These are phyloP conservation scores for Ophiostoma angusticollis DNA, from an alignment of 2,329 filamentous ascomycete species.

Conservation along the genomic window DNA sequence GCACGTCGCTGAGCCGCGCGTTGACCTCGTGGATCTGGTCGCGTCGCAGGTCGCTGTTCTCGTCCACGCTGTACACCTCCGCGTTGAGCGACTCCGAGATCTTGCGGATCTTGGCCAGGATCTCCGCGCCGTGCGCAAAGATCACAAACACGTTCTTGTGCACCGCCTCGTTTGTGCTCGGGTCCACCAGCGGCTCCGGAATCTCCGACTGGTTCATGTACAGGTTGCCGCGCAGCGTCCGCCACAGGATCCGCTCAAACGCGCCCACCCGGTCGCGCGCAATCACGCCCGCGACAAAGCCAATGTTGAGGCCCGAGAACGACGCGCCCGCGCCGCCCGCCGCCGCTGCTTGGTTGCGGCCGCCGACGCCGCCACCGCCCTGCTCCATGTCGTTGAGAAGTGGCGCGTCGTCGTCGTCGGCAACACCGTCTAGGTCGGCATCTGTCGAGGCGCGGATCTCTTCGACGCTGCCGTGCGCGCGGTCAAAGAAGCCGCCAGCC, in stretches of 20 bases:
- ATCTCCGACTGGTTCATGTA: conserved; percentile 99
- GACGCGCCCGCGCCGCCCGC: conserved; percentile 53
- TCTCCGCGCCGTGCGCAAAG: conserved; percentile 96
- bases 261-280: conserved; percentile 82
- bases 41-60: conserved; percentile 87
- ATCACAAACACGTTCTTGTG: conserved; percentile 99
- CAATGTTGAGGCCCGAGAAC: conserved; percentile 97
- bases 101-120: conserved; percentile 96
- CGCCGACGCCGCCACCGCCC: conserved; percentile 7
- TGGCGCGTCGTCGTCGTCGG: conserved; percentile 86
- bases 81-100: conserved; percentile 96
- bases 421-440: conserved; percentile 18
- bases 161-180: conserved; percentile 79
- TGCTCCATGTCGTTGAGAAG: conserved; percentile 89
- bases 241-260: conserved; percentile 96
- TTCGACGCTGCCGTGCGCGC: conserved; percentile 90
- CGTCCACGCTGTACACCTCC: conserved; percentile 91
- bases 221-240: conserved; percentile 89
- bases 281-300: conserved; percentile 94
- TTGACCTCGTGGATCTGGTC: conserved; percentile 98
- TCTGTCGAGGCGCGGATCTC: conserved; percentile 87
- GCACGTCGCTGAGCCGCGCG: conserved; percentile 76
- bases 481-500: conserved; percentile 93
- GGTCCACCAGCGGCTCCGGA: conserved; percentile 81
- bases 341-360: too few relatives aligned